Base-by-base conservation (phyloP, 2,329 filamentous ascomycete species). In the Calcarisporium arbuscula region DNA sequence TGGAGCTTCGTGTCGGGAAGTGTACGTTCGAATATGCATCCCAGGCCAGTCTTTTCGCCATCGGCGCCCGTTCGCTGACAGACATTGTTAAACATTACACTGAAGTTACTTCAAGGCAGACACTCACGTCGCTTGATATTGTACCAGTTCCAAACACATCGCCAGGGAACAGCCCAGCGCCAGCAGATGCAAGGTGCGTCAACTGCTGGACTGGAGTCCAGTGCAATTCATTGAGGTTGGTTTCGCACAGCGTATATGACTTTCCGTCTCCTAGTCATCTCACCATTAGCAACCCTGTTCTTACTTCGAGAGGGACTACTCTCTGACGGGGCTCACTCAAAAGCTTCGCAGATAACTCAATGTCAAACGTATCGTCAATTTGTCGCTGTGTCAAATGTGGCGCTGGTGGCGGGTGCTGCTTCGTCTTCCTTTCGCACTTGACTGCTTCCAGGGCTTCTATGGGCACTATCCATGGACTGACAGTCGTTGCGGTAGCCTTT, bases 401-500 rank as follows among this genome's bases (percentile, higher is more conserved):
- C 15, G 28, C 15, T 18, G 28, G n/a, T 7, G 28, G 16, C 16
- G 28, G 28, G 12, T 29, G 15, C 15, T 29, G 28, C 28, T 29
- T 29, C 15, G 28, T 29, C 28, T 29, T 29, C 15, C 28, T 14
- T 17, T 29, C 28, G 10, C 28, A 16, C 28, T 41, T 34, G 40
- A 50, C 46, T 1, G 42, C 40, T 32, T 47, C 47, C 23, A 78
- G 49, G 0, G 74, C 74, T 34, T 76, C 72, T 10, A 70, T 52
- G 0, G 70, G 69, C 4, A 79, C 57, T 10, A 79, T 59, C 74
- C 74, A 80, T 0, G 73, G 70, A 3, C 65, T 70, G 27, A 80
- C 68, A 4, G 58, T 66, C 0, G 73, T 79, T 5, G 60, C 66
- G 38, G 75, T 74, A 22, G 66, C 67, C 49, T 79, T 80, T 10